Evolutionary conservation across 768 basidiomycete genomes (phyloP), one percentile per base, ranked within the genome.

Genomic region (Amanita subjunquillea): DNA sequence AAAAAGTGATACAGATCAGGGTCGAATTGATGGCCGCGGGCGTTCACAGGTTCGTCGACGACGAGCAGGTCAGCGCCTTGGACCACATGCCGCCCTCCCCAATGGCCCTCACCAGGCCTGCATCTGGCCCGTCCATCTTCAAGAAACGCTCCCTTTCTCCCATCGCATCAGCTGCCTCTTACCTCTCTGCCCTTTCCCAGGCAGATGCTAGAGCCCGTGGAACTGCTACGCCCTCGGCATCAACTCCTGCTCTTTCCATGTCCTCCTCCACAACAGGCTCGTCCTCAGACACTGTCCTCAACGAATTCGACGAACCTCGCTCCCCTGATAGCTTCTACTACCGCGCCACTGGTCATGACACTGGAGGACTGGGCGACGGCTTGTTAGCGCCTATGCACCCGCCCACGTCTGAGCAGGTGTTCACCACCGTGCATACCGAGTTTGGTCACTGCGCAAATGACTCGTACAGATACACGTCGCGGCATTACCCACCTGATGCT

Each of bases 401-500:
- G 2, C 89, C 89, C 0, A 90, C 85, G 36, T 91, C 87, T 0
- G 83, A 86, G 62, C 84, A 91, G 61, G 74, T 83, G 27, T 88
- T 87, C 65, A 76, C 69, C 38, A 88, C 87, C 10, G 76, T 87
- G 38, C 89, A 98, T 69, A 78, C 87, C 23, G 94, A 97, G 69
- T 97, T 94, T 64, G 94, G 94, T 1, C 91, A 92, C 66, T 92
- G 89, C 61, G 81, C 79, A 23, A 83, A 91, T 60, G 80, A 87
- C 56, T 72, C 72, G 23, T 89, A 80, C 63, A 75, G 91, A n/a
- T 76, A 80, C 58, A 76, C 71, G 10, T 85, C 85, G 1, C 72
- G 79, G 55, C 83, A 90, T 63, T 36, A 23, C 37, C 69, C 74
- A 8, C 66, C 67, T 2, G 77, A 76, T 12, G 65, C 70, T 6